Evolutionary conservation across 768 basidiomycete species (phyloP), one percentile per base, ranked within the genome.

Genomic region (Pisolithus sp.): DNA sequence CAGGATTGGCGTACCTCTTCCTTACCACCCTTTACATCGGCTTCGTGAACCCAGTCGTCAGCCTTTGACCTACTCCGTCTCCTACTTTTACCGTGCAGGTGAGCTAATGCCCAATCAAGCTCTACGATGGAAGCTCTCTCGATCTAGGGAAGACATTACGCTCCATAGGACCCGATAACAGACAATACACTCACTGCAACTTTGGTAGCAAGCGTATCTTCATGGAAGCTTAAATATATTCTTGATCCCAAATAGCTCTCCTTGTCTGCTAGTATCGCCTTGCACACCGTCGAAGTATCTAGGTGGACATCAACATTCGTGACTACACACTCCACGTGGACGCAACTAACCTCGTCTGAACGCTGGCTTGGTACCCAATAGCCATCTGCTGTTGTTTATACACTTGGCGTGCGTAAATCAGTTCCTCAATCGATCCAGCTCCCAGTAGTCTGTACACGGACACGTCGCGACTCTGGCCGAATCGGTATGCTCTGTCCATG

Each of bases 321-420:
- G 2, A 34, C 34, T 15, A 15, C 34, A 5, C 34, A 34, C 15
- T 5, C 5, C 34, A 15, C 12, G 1, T 18, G 20, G n/a, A 46
- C 13, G 38, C 2, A 21, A 42, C 64, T 39, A 60, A 84, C 84
- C 89, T 77, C 0, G 90, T 91, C 60, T 93, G 90, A 8, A 89
- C 72, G 58, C 86, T 89, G 1, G 86, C 86, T 55, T 86, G 79
- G 63, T 93, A 93, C 0, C 82, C 91, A 43, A 92, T 90, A n/a
- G 82, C 81, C 88, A 92, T 92, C 61, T 91, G 88, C 62, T 94
- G 93, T 57, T 93, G 90, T 64, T 94, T 94, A 69, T 93, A 93
- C 20, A 95, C 79, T 62, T 94, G 92, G 12, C 91, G 81, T 0
- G 87, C 87, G 59, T 93, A 93, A 18, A 93, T 90, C 40, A 91